phyloP scores from a whole-genome alignment of 1,284 basidiomycete species.

The Microstroma glucosiphilum region DNA sequence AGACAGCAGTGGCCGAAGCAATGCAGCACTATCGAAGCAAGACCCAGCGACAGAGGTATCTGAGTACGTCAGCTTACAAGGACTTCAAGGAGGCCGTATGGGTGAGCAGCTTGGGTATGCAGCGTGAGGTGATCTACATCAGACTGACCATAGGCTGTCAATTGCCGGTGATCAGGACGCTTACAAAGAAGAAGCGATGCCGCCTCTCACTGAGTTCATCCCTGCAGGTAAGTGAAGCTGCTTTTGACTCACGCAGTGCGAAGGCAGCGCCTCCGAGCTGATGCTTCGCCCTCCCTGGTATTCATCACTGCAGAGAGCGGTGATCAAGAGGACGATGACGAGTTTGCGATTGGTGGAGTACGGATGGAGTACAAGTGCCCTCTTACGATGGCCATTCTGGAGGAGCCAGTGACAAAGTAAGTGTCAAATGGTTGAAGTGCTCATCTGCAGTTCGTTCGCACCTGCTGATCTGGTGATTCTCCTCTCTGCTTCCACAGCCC shows the following conservation, averaged over 20 bases:
- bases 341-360: not conserved
- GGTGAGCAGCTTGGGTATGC: not conserved
- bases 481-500: not conserved
- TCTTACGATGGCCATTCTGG: slow-evolving; percentile 1
- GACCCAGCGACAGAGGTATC: not conserved
- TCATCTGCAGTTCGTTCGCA: too few relatives aligned
- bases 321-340: slow-evolving; percentile 1
- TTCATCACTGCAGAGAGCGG: not conserved
- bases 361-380: not conserved
- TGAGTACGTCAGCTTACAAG: not conserved
- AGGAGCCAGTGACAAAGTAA: not conserved
- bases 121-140: too few relatives aligned
- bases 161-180: not conserved
- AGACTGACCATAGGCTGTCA: too few relatives aligned
- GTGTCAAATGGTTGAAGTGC: too few relatives aligned
- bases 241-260: too few relatives aligned
- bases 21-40: slow-evolving; percentile 1
- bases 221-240: too few relatives aligned
- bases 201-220: not conserved
- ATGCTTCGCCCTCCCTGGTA: too few relatives aligned
- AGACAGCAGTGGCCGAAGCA: not conserved
- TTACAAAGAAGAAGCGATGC: not conserved
- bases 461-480: too few relatives aligned
- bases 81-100: not conserved
- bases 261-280: too few relatives aligned